Evolutionary conservation across 1,139 yeast species (phyloP).

Genomic region (Yamadazyma songkhlaensis): DNA sequence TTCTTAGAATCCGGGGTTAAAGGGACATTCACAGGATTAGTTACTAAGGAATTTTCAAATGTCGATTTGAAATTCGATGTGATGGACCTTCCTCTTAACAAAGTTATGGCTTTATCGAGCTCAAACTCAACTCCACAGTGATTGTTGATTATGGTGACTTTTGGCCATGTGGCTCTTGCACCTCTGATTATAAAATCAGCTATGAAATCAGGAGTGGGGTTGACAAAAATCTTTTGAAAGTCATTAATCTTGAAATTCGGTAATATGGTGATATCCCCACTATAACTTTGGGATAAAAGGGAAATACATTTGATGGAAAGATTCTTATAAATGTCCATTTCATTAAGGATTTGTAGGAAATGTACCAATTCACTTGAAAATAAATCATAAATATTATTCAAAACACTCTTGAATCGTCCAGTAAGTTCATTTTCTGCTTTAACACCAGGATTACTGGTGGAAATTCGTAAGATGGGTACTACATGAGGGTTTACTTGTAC

Average conservation of each 20-base stretch:
- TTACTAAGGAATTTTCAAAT: conserved; percentile 6
- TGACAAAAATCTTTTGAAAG: conserved; percentile 60
- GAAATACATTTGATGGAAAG: conserved; percentile 71
- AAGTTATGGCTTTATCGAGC: conserved; percentile 71
- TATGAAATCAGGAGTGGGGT: conserved; percentile 77
- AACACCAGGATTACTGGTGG: conserved; percentile 70
- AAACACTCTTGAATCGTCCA: conserved; percentile 50
- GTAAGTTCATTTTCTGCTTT: conserved; percentile 60
- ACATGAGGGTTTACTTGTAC: conserved; percentile 98
- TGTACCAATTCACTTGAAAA: conserved; percentile 74
- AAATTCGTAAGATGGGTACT: conserved; percentile 73
- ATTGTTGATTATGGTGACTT: conserved; percentile 75
- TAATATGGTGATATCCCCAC: conserved; percentile 90
- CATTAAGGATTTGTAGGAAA: conserved; percentile 66
- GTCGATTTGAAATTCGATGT: conserved; percentile 24
- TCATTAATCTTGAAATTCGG: conserved; percentile 68
- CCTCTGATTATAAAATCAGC: conserved; percentile 75
- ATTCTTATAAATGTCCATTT: conserved; percentile 73
- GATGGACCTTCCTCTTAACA: conserved; percentile 64
- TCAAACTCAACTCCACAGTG: conserved; percentile 91
- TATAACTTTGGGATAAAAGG: conserved; percentile 77
- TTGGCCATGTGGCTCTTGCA: conserved; percentile 93
- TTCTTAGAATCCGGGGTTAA: neutral
- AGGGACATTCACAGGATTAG: conserved; percentile 4
- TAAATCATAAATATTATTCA: conserved; percentile 59